These are phyloP conservation scores for Stephanodiscus minutulus DNA, from an alignment of 108 stramenopile genomes.

Conservation along the genomic window DNA sequence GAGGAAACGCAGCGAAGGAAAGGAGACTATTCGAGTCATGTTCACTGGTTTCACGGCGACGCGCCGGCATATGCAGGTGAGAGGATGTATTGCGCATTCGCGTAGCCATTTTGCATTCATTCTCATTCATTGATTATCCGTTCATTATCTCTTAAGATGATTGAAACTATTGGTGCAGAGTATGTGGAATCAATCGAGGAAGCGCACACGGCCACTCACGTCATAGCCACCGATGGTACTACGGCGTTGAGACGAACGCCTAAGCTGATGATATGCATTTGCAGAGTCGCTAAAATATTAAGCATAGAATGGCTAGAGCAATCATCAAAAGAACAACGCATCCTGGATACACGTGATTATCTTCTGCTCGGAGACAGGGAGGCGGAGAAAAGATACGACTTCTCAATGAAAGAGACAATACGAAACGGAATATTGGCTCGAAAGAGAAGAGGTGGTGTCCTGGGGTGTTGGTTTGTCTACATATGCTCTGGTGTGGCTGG, in stretches of 20 bases:
- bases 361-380: slow-evolving; percentile 43
- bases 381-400: slow-evolving; percentile 41
- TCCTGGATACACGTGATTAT: slow-evolving; percentile 33
- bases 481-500: slow-evolving; percentile 51
- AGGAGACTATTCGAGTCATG: slow-evolving; percentile 37
- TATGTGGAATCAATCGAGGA: slow-evolving; percentile 58
- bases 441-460: slow-evolving; percentile 27
- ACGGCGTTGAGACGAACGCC: slow-evolving; percentile 57
- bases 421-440: slow-evolving; percentile 29
- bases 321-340: slow-evolving; percentile 30
- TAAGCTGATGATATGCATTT: slow-evolving; percentile 72
- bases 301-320: slow-evolving; percentile 49
- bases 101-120: background rate
- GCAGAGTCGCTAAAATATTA: slow-evolving; percentile 56
- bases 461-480: slow-evolving; percentile 42
- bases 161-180: slow-evolving; percentile 60
- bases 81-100: background rate
- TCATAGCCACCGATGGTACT: slow-evolving; percentile 57
- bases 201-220: slow-evolving; percentile 59
- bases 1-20: slow-evolving; percentile 28
- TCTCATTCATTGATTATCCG: background rate
- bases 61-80: slow-evolving; percentile 32
- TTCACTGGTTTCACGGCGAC: slow-evolving; percentile 50
- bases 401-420: slow-evolving; percentile 42
- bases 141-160: slow-evolving; percentile 41